Evolutionary conservation across 2,329 filamentous ascomycete genomes (phyloP).

Genomic region (Cladosporium sp.): DNA sequence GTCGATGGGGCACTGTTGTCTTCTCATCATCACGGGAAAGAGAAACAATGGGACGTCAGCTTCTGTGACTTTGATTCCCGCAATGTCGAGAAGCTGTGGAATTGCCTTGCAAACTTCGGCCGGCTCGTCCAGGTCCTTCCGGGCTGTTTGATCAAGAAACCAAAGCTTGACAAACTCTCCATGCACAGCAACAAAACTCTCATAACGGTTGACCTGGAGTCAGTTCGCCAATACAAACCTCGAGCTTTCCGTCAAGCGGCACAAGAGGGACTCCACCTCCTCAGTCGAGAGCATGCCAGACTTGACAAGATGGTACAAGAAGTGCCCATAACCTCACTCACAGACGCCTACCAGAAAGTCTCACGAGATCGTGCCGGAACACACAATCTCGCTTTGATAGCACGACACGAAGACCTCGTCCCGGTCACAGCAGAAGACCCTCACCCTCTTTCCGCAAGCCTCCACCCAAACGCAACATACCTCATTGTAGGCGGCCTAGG

Average conservation of each 20-base stretch:
- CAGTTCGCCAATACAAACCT: not conserved
- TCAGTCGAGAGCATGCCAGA: not conserved
- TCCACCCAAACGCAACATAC: not conserved
- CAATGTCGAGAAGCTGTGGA: slow-evolving; percentile 2
- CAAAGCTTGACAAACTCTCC: not conserved
- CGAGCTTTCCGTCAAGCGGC: not conserved
- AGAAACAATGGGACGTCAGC: not conserved
- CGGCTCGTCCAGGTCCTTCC: slow-evolving; percentile 7
- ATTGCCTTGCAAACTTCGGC: slow-evolving; percentile 27
- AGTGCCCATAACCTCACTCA: not conserved
- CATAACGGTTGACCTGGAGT: not conserved
- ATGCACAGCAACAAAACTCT: not conserved
- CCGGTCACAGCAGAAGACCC: not conserved
- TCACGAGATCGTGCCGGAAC: not conserved
- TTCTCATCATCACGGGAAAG: not conserved
- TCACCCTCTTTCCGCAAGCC: not conserved
- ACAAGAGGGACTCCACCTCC: not conserved
- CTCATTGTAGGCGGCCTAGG: slow-evolving; percentile 1
- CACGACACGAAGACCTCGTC: not conserved
- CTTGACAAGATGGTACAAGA: not conserved
- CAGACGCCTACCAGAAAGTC: not conserved
- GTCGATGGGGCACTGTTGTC: not conserved
- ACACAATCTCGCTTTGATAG: not conserved
- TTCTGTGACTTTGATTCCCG: not conserved
- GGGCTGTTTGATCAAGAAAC: not conserved